These are phyloP conservation scores for Pilobolus umbonatus DNA, from an alignment of 192 early-diverging fungal species.

Conservation along the genomic window DNA sequence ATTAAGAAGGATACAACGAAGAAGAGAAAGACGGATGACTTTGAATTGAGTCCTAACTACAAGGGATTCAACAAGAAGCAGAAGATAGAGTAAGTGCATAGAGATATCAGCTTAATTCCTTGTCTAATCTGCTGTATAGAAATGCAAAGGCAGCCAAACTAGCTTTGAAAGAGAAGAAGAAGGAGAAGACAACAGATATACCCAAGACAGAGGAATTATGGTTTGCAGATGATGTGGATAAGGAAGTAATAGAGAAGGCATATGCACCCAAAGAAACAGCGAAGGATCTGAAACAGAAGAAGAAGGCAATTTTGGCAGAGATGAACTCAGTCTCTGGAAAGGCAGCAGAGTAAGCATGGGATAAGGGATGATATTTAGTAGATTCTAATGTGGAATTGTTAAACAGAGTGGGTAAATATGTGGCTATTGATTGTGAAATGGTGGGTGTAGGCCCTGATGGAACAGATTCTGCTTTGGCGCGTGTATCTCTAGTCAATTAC, in stretches of 20 bases:
- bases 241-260: constrained; percentile 40
- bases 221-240: constrained; percentile 49
- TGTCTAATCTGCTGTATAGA: constrained; percentile 29
- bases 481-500: constrained; percentile 93
- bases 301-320: constrained; percentile 25
- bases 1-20: too few relatives aligned
- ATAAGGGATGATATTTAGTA: not conserved
- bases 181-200: not conserved
- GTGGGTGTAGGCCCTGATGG: constrained; percentile 91
- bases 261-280: constrained; percentile 38
- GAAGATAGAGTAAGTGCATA: constrained; percentile 4
- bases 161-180: not conserved
- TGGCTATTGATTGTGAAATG: constrained; percentile 99
- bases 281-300: constrained; percentile 25
- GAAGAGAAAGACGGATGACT: constrained; percentile 30
- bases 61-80: constrained; percentile 6
- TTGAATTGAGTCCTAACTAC: constrained; percentile 16
- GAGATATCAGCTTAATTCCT: not conserved
- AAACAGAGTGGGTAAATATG: constrained; percentile 70
- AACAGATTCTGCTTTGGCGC: constrained; percentile 75
- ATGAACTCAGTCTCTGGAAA: constrained; percentile 27
- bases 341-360: constrained; percentile 18
- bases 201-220: constrained; percentile 41
- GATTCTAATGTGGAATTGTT: constrained; percentile 20
- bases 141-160: constrained; percentile 12